Conservation (phyloP, 1,139 yeast species). For the Meyerozyma smithsonii region DNA sequence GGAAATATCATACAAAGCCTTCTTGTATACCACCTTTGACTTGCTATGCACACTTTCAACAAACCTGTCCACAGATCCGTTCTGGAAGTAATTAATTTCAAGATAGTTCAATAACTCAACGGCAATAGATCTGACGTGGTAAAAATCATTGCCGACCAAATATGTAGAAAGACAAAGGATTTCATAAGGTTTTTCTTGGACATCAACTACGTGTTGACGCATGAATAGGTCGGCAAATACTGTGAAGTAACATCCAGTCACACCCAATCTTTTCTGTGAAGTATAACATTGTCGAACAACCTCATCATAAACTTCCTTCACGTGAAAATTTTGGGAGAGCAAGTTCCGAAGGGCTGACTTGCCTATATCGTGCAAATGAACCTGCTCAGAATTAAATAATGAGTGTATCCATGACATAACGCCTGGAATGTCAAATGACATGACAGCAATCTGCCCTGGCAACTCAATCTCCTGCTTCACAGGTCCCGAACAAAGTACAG, state of each 20-base stretch:
- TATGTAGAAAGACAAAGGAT: conserved; percentile 61
- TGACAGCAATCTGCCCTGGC: conserved; percentile 38
- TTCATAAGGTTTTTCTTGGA: conserved; percentile 48
- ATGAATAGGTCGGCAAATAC: conserved; percentile 61
- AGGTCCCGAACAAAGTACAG: conserved; percentile 67
- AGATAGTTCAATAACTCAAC: conserved; percentile 51
- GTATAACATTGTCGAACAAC: conserved; percentile 68
- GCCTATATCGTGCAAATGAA: conserved; percentile 60
- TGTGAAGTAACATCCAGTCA: conserved; percentile 64
- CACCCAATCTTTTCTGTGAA: conserved; percentile 45
- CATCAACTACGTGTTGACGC: conserved; percentile 33
- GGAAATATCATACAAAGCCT: conserved; percentile 68
- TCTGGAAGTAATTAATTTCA: conserved; percentile 49
- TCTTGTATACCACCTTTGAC: conserved; percentile 71
- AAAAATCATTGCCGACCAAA: conserved; percentile 63
- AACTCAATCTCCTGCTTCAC: conserved; percentile 48
- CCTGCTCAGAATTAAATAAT: conserved; percentile 56
- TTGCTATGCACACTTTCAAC: conserved; percentile 60
- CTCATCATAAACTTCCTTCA: conserved; percentile 54
- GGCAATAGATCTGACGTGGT: conserved; percentile 58
- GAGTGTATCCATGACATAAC: conserved; percentile 77
- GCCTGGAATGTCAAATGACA: conserved; percentile 68
- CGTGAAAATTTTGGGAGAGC: conserved; percentile 53
- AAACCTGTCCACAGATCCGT: conserved; percentile 37
- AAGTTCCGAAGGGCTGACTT: conserved; percentile 68